Conservation (phyloP, 176 grass and related monocot species). For the Puccinellia tenuiflora region DNA sequence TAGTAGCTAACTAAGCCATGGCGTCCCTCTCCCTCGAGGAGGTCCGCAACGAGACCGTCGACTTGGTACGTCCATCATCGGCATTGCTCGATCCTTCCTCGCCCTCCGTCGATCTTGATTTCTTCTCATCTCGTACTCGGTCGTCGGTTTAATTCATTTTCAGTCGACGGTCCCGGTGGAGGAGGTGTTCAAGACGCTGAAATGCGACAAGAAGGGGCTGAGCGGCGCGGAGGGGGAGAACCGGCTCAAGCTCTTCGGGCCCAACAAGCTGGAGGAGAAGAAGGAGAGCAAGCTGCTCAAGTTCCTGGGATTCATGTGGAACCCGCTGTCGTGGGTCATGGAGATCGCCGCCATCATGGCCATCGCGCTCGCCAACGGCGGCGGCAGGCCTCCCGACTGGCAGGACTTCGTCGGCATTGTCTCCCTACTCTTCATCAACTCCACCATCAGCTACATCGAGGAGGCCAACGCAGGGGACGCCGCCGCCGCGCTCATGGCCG, state of each 20-base stretch:
- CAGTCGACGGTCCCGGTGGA: conserved; percentile 61
- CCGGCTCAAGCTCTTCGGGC: conserved; percentile 57
- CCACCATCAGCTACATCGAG: conserved; percentile 90
- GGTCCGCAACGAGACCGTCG: conserved; percentile 34
- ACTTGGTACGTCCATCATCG: conserved; percentile 33
- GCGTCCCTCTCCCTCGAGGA: conserved; percentile 58
- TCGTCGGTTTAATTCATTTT: not conserved
- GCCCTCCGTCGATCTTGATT: not conserved
- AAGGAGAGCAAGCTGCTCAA: conserved; percentile 92
- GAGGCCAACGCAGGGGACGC: conserved; percentile 86
- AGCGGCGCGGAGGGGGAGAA: conserved; percentile 39
- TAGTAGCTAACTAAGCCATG: conserved; percentile 29
- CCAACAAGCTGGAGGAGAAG: conserved; percentile 98
- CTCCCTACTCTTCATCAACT: conserved; percentile 82
- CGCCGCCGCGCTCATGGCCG: conserved; percentile 83
- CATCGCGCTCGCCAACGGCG: conserved; percentile 80
- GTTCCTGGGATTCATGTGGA: conserved; percentile 96
- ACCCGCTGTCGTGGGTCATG: conserved; percentile 93
- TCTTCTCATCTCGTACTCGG: not conserved
- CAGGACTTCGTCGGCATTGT: conserved; percentile 91
- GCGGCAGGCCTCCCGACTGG: conserved; percentile 74
- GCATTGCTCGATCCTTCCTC: not conserved
- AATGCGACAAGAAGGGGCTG: conserved; percentile 67
- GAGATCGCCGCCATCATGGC: conserved; percentile 94
- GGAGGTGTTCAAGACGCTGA: conserved; percentile 81